phyloP scores from a whole-genome alignment of 331 rosid species.

The Phaseolus coccineus region DNA sequence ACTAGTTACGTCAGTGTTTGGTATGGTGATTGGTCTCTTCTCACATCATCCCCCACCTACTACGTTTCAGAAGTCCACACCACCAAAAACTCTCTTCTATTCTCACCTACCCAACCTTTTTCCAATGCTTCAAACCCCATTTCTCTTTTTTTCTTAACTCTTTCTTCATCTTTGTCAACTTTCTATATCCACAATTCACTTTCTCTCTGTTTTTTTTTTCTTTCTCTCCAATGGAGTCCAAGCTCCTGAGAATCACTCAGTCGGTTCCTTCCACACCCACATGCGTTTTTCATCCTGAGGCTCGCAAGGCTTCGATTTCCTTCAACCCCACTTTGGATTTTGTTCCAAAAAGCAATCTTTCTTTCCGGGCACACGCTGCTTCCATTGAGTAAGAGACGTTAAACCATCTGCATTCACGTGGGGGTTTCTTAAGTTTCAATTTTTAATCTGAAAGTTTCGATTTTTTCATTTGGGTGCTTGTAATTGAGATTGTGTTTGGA shows the following conservation, averaged over 20 bases:
- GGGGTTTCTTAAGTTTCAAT: not conserved
- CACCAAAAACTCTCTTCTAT: not conserved
- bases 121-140: not conserved
- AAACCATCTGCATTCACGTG: not conserved
- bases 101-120: not conserved
- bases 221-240: constrained; percentile 46
- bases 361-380: constrained; percentile 31
- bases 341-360: constrained; percentile 31
- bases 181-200: not conserved
- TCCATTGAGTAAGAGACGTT: constrained; percentile 41
- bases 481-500: not conserved
- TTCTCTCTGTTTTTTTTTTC: no score
- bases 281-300: not conserved
- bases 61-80: not conserved
- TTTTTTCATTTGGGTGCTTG: not conserved
- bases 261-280: constrained; percentile 10
- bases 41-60: not conserved
- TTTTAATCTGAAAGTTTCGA: not conserved
- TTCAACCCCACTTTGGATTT: constrained; percentile 34
- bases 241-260: constrained; percentile 34
- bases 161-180: not conserved
- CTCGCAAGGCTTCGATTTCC: constrained; percentile 2
- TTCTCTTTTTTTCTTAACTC: not conserved
- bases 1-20: not conserved
- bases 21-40: not conserved